phyloP scores from a whole-genome alignment of 1,139 yeast species.

The Trichomonascaceae sp. region DNA sequence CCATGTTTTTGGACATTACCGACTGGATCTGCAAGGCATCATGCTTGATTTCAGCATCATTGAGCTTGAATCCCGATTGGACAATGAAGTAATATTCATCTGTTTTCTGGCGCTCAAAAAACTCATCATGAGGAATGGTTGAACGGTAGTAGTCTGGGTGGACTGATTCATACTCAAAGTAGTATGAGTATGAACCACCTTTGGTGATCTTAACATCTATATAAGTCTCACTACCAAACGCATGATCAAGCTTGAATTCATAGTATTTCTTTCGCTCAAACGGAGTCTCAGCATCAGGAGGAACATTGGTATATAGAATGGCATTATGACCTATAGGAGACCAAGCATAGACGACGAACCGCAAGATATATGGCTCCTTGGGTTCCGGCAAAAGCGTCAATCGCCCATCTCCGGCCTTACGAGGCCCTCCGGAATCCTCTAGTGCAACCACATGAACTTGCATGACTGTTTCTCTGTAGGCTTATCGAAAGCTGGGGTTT shows the following conservation, averaged over 20 bases:
- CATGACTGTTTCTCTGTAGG: constrained; percentile 8
- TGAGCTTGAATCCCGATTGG: constrained; percentile 64
- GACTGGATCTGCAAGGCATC: constrained; percentile 82
- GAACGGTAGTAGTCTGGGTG: constrained; percentile 18
- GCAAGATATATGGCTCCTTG: constrained; percentile 44
- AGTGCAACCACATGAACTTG: constrained; percentile 24
- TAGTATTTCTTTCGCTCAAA: constrained; percentile 56
- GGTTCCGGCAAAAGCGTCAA: constrained; percentile 53
- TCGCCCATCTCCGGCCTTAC: constrained; percentile 40
- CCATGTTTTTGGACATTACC: constrained; percentile 89
- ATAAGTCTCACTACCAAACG: constrained; percentile 42
- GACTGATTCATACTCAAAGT: constrained; percentile 28
- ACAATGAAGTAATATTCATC: constrained; percentile 68
- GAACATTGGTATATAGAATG: constrained; percentile 67
- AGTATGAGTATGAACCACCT: constrained; percentile 76
- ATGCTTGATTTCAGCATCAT: constrained; percentile 55
- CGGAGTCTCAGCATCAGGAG: constrained; percentile 37
- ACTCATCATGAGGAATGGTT: constrained; percentile 2
- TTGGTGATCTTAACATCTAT: constrained; percentile 55
- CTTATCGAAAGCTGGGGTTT: background rate
- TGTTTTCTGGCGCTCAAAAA: constrained; percentile 31
- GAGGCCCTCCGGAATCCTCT: constrained; percentile 29
- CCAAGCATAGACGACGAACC: constrained; percentile 68
- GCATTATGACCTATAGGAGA: constrained; percentile 68
- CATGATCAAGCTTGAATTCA: constrained; percentile 43